Evolutionary conservation across 2,329 filamentous ascomycete species (phyloP), one percentile per base, ranked within the genome.

Genomic region (Trichoderma semiorbis): DNA sequence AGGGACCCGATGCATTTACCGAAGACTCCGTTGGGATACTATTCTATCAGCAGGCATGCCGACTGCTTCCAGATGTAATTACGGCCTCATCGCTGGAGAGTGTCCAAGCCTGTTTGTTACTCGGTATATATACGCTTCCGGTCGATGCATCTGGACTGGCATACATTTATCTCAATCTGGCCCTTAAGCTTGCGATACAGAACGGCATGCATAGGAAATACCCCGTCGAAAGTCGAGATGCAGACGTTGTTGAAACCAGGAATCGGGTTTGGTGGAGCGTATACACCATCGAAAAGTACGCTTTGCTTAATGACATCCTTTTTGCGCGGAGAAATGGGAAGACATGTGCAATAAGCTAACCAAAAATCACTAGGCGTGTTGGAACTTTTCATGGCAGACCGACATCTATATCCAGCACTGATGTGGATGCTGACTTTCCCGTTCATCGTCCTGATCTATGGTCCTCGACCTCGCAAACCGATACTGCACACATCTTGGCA

Each of bases 171-270:
- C 81, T 88, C 61, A 86, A 86, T 7, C 77, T 89, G 14, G 85
- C 86, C 2, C 79, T 89, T 55, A 88, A 87, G 72, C 79, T 89
- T 72, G 87, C 87, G 2, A 88, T 89, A 16, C 87, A 89, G 73
- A 89, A 89, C 75, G 87, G 87, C 11, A 88, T 89, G 87, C 87
- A 89, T 74, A 81, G 87, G 63, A 84, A 81, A 69, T 86, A 85
- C 71, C 79, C 83, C 1, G 85, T 84, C 2, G 82, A 84, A 64
- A 84, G 81, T 0, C 80, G 88, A 12, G 84, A 85, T 34, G 79
- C 83, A 12, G 81, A 81, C 34, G 83, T 86, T 72, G 80, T 85
- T 16, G 86, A 89, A 79, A 84, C 83, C 3, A 81, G 87, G 21
- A 88, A 87, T 75, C 82, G 87, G 2, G 85, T 89, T 10, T 89